phyloP scores from a whole-genome alignment of 192 early-diverging fungal genomes.

The Backusella liffmaniae region DNA sequence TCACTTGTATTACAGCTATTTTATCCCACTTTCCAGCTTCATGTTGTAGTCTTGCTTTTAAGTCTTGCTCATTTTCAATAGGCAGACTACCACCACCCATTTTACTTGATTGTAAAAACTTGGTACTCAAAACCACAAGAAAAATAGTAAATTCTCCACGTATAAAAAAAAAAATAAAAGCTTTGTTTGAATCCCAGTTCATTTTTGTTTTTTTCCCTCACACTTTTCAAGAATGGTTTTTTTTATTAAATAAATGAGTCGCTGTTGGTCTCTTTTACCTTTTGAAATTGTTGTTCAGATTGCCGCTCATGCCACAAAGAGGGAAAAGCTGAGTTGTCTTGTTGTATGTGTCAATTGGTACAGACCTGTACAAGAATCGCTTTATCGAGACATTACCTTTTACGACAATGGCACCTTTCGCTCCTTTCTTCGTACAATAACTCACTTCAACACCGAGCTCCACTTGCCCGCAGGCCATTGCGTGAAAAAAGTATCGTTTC shows the following conservation, averaged over 20 bases:
- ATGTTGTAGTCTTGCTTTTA: too few species aligned
- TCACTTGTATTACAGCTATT: too few species aligned
- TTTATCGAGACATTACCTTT: background rate
- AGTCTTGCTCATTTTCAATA: too few species aligned
- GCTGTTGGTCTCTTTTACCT: background rate
- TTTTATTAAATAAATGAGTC: background rate
- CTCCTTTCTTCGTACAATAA: background rate
- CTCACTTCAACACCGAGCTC: background rate
- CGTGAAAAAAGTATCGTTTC: background rate
- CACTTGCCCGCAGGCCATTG: background rate
- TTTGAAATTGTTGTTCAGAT: constrained; percentile 4
- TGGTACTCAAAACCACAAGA: too few species aligned
- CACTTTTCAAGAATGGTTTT: background rate
- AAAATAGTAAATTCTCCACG: too few species aligned
- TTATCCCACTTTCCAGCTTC: too few species aligned
- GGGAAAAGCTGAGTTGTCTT: background rate
- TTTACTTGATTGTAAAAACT: too few species aligned
- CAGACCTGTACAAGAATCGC: background rate
- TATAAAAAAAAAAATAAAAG: too few species aligned
- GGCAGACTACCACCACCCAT: too few species aligned
- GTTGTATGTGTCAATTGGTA: background rate
- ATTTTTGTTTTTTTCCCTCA: background rate
- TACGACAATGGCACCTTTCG: background rate
- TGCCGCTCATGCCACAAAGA: background rate
- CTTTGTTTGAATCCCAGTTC: background rate